Evolutionary conservation across 352 stramenopile species (phyloP).

Genomic region (Thalassiosira livingstoniorum): DNA sequence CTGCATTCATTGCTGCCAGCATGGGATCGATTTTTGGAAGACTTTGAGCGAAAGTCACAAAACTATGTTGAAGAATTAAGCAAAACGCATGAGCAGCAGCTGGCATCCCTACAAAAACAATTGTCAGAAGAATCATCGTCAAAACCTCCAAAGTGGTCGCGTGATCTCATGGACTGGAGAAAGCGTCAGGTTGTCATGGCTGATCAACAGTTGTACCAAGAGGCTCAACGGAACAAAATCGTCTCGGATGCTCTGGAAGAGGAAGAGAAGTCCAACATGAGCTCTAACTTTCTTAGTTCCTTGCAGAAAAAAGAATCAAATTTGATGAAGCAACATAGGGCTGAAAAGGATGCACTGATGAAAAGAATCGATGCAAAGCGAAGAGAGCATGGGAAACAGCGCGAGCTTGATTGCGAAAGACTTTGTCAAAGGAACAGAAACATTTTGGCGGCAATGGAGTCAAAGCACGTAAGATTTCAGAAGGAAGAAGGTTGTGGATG

Average conservation of each 20-base stretch:
- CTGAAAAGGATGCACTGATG: slow-evolving; percentile 91
- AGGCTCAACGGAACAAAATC: slow-evolving; percentile 95
- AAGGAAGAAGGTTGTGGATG: not conserved
- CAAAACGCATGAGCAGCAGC: slow-evolving; percentile 89
- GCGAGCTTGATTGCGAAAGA: slow-evolving; percentile 92
- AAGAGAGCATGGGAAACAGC: slow-evolving; percentile 94
- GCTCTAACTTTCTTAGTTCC: slow-evolving; percentile 64
- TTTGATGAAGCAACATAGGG: slow-evolving; percentile 92
- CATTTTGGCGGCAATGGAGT: slow-evolving; percentile 92
- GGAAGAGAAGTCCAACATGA: slow-evolving; percentile 90
- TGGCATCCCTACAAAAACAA: slow-evolving; percentile 90
- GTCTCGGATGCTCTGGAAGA: slow-evolving; percentile 93
- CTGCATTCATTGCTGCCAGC: not conserved
- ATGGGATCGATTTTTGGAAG: slow-evolving; percentile 95
- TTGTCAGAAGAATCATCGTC: slow-evolving; percentile 88
- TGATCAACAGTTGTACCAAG: slow-evolving; percentile 92
- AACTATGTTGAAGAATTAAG: slow-evolving; percentile 95
- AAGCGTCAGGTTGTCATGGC: slow-evolving; percentile 93
- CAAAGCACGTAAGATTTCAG: slow-evolving; percentile 86
- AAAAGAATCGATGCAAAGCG: slow-evolving; percentile 93
- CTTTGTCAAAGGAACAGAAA: slow-evolving; percentile 95
- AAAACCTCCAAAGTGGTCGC: slow-evolving; percentile 90
- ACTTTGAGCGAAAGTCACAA: slow-evolving; percentile 94
- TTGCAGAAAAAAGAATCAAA: slow-evolving; percentile 87
- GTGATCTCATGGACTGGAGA: slow-evolving; percentile 94